Evolutionary conservation across 2,329 filamentous ascomycete species (phyloP), one percentile per base, ranked within the genome.

Genomic region (Grosmannia clavigera): DNA sequence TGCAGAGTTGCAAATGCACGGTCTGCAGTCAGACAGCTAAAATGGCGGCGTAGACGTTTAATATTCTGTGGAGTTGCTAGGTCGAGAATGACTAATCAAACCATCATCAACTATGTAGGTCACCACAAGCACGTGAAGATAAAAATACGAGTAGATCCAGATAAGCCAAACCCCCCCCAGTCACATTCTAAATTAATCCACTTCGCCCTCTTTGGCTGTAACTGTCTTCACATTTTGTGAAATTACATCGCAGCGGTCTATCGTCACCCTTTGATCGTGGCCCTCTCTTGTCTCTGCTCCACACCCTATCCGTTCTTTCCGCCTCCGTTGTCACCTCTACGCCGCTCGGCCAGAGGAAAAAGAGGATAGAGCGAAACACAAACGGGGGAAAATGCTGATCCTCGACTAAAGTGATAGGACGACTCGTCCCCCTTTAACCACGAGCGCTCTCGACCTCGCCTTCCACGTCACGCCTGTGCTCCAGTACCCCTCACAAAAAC

Each of bases 341-440:
- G 35, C 27, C 38, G 9, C 11, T 19, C n/a, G 16, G 54, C 10
- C 35, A 46, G 33, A 27, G 25, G 35, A 46, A 6, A 40, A 27
- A 56, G 22, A 35, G 43, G 40, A 57, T 29, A 48, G 52, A 33
- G 55, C 55, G 38, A 48, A 55, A 58, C 43, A 35, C 43, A 29
- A 51, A 16, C 48, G 51, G 25, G 43, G 35, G 33, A 59, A 35
- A 38, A 59, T 59, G 58, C 50, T 43, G 58, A 53, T 59, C 51
- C 48, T 54, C 58, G 27, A 59, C 52, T 59, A 53, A 55, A 53
- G 40, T 27, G 46, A 38, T 38, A 43, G 58, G 58, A 55, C 58
- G 58, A 19, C 16, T 29, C n/a, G 52, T 55, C 58, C 58, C 57
- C 58, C 58, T 48, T 59, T 55, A 55, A 16, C 57, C 43, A 58